Evolutionary conservation across 2,329 filamentous ascomycete species (phyloP).

Genomic region (Fusarium chaquense): DNA sequence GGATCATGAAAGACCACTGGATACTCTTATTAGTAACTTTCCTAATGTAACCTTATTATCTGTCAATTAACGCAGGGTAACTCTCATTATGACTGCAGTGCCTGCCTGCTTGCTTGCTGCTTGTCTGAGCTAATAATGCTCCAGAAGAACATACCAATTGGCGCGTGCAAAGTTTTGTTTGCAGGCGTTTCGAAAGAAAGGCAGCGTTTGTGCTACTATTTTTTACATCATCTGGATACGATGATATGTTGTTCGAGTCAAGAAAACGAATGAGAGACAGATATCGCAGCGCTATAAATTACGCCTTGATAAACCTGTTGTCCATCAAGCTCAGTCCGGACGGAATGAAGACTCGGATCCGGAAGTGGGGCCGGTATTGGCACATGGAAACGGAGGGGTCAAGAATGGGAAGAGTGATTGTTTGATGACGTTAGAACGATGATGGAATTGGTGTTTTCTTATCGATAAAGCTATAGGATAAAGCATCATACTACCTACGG

Average conservation of each 20-base stretch:
- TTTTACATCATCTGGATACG: neutral
- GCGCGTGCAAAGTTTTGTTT: neutral
- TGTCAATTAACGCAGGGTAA: too few relatives aligned
- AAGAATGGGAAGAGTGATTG: neutral
- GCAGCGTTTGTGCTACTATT: neutral
- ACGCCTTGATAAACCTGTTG: neutral
- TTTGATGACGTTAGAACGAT: neutral
- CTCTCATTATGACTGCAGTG: too few relatives aligned
- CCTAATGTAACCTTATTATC: too few relatives aligned
- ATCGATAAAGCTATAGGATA: neutral
- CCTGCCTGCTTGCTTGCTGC: too few relatives aligned
- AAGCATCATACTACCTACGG: too few relatives aligned
- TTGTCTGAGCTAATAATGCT: too few relatives aligned
- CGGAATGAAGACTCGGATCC: constrained; percentile 1
- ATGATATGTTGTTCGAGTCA: neutral
- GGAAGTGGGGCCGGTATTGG: neutral
- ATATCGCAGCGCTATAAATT: neutral
- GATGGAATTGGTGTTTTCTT: neutral
- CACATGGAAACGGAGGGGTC: neutral
- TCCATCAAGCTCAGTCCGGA: neutral
- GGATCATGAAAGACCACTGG: too few relatives aligned
- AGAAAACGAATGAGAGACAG: neutral
- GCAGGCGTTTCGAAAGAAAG: neutral
- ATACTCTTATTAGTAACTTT: too few relatives aligned
- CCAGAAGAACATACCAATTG: too few relatives aligned